Evolutionary conservation across 768 basidiomycete species (phyloP), one percentile per base, ranked within the genome.

Genomic region (Lanmaoa pseudosensibilis): DNA sequence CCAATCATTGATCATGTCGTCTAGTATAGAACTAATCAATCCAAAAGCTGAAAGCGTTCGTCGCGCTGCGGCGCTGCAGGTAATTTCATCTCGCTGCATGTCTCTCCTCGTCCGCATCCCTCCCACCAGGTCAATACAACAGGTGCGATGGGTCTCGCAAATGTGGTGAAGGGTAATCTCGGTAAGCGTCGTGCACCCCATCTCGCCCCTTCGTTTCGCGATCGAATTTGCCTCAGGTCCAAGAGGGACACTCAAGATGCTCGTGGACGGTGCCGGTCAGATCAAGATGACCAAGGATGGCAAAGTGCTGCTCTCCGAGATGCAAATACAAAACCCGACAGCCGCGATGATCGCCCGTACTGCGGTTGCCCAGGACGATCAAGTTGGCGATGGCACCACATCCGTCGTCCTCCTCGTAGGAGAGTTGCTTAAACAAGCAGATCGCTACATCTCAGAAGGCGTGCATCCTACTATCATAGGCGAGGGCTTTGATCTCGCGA

Each of bases 241-340:
- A 19, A 80, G 96, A 74, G 97, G 97, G 56, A 98, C 97, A 0
- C 83, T 98, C 64, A 99, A 99, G 80, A 98, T 99, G 96, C 86
- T 99, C 50, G 97, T 99, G 41, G 97, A 98, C 74, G 97, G 97
- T 54, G 81, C 95, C 15, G 97, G 97, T 11, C 92, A 94, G 77
- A 95, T 99, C 74, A 99, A 98, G 83, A 95, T 99, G 92, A 98
- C 97, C 61, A 99, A 98, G 80, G 97, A 98, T 69, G 97, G 97
- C 60, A 99, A 99, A 77, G 96, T 98, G 40, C 77, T 99, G 54
- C 80, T 99, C 56, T 96, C 94, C 40, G 97, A 99, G 78, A 99
- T 99, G 97, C 97, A 98, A 77, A 99, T 99, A 65, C 90, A 92
- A 76, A 98, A 99, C 73, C 97, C 97, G 32, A 98, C 97, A 4